Conservation (phyloP, 139 green algal species). For the Volvox reticuliferus region DNA sequence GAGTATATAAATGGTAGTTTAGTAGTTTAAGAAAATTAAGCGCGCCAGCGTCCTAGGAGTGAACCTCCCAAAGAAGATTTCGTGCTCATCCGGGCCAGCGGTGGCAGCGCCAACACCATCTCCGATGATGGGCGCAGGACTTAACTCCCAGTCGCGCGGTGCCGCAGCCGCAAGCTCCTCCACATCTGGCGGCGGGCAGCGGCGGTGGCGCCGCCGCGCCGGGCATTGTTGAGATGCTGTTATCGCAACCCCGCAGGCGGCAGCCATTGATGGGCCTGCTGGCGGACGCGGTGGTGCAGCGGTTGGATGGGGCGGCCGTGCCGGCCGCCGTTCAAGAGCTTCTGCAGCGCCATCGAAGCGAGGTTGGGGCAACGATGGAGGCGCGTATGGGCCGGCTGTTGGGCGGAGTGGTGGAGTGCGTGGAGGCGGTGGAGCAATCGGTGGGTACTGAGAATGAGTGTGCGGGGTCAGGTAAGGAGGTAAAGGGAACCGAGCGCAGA, state of each 20-base stretch:
- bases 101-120: not conserved
- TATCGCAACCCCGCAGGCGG: not conserved
- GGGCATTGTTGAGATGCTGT: not conserved
- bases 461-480: too few relatives aligned
- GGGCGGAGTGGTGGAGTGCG: not conserved
- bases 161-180: not conserved
- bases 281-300: constrained; percentile 10
- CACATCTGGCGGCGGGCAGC: not conserved
- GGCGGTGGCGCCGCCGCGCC: not conserved
- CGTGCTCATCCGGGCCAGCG: not conserved
- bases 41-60: not conserved
- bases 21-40: too few relatives aligned
- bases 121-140: too few relatives aligned
- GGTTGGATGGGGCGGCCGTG: not conserved
- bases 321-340: not conserved
- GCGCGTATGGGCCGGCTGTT: not conserved
- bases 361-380: not conserved
- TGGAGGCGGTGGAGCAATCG: not conserved
- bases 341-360: not conserved
- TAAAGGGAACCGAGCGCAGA: not conserved
- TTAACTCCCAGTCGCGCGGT: too few relatives aligned
- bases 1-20: too few relatives aligned
- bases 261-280: not conserved
- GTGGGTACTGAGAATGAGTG: not conserved
- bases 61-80: not conserved